Conservation (phyloP, 2,329 filamentous ascomycete genomes). For the Claviceps purpurea region DNA sequence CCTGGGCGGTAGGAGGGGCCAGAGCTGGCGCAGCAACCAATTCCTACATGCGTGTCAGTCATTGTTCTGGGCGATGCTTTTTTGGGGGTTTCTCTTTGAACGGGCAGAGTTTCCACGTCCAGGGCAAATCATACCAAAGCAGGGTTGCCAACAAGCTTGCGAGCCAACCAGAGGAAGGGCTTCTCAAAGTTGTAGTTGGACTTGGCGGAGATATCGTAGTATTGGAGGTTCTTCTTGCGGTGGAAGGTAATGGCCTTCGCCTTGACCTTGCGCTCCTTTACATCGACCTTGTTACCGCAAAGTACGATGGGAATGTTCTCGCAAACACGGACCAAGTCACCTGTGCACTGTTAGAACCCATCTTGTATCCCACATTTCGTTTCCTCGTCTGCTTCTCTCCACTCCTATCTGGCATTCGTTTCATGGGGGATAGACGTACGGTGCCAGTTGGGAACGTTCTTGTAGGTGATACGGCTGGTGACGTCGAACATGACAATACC, state of each 20-base stretch:
- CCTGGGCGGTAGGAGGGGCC: conserved; percentile 80
- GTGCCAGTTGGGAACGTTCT: conserved; percentile 99
- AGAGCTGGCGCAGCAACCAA: conserved; percentile 93
- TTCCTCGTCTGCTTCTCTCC: neutral
- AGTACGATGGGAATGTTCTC: conserved; percentile 99
- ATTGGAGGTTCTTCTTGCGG: conserved; percentile 99
- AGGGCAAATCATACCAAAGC: conserved; percentile 10
- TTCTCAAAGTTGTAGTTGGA: conserved; percentile 99
- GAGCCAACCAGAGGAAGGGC: conserved; percentile 97
- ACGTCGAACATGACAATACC: conserved; percentile 99
- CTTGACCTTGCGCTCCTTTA: conserved; percentile 99
- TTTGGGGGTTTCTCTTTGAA: too few species aligned
- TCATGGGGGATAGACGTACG: conserved; percentile 47
- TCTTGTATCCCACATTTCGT: neutral
- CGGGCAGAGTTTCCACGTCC: neutral
- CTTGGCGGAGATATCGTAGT: conserved; percentile 99
- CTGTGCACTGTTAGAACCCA: conserved; percentile 30
- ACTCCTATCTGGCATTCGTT: neutral
- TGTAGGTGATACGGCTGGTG: conserved; percentile 98
- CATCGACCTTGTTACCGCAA: conserved; percentile 98
- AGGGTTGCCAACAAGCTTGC: conserved; percentile 95
- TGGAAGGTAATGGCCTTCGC: conserved; percentile 99
- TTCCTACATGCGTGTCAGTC: conserved; percentile 45
- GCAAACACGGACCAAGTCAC: conserved; percentile 96
- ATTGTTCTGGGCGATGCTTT: neutral